These are phyloP conservation scores for Globisporangium echinulatum DNA, from an alignment of 352 stramenopile genomes.

Conservation along the genomic window DNA sequence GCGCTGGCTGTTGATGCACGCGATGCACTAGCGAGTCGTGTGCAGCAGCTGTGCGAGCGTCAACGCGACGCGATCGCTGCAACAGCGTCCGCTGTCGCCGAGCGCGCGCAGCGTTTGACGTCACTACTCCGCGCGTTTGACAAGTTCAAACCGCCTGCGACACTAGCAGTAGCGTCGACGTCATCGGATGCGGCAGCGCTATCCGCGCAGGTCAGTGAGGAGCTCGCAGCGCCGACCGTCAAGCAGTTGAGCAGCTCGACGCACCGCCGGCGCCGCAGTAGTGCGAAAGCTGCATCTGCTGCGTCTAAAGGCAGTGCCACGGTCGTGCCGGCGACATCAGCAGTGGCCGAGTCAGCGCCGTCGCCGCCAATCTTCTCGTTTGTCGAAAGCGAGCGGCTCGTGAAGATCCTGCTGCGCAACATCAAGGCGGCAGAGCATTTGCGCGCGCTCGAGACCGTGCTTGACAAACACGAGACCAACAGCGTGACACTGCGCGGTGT, in stretches of 20 bases:
- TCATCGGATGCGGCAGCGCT: too few relatives aligned
- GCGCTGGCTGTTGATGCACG: constrained; percentile 7
- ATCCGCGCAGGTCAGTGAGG: background rate
- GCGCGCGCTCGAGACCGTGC: constrained; percentile 33
- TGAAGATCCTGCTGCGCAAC: constrained; percentile 65
- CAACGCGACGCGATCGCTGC: constrained; percentile 5
- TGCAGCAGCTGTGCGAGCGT: constrained; percentile 19
- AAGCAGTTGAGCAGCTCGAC: background rate
- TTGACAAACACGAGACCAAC: constrained; percentile 43
- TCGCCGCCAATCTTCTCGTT: constrained; percentile 30
- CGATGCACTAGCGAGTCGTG: background rate
- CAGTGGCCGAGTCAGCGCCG: background rate
- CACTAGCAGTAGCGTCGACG: too few relatives aligned
- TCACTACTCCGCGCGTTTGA: constrained; percentile 34
- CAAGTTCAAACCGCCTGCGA: constrained; percentile 24
- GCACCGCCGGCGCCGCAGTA: background rate
- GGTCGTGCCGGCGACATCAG: background rate
- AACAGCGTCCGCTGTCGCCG: constrained; percentile 5
- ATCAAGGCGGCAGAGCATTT: constrained; percentile 52
- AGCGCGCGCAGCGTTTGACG: constrained; percentile 19
- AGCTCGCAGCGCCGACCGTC: background rate
- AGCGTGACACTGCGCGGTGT: constrained; percentile 25
- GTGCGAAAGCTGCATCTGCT: too few relatives aligned
- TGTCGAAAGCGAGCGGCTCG: constrained; percentile 70
- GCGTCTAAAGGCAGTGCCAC: background rate